A percentile compares a stretch with the other conserved stretches of the same genome.
These are phyloP conservation scores for Salix exigua DNA, from an alignment of 345 rosid species.

Conservation along the genomic window DNA sequence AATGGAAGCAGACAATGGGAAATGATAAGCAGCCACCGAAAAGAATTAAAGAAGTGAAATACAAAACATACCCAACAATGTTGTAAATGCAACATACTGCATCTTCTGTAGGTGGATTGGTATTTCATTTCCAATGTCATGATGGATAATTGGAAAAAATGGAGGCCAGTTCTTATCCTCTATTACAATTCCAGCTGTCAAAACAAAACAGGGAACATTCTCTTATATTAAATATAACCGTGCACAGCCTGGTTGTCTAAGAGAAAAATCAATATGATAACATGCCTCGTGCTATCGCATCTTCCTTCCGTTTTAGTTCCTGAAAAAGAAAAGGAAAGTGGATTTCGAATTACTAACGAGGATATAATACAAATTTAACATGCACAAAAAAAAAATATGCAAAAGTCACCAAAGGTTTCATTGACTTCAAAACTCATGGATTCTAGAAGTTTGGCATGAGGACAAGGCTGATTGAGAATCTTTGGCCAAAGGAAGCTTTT, in stretches of 20 bases:
- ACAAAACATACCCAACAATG: conserved; percentile 64
- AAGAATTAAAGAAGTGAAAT: neutral
- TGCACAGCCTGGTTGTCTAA: conserved; percentile 10
- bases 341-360: neutral
- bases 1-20: neutral
- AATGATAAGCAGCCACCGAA: neutral
- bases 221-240: conserved; percentile 2
- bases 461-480: neutral
- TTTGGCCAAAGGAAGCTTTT: neutral
- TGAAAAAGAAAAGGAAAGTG: conserved; percentile 29
- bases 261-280: neutral
- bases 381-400: neutral
- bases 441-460: neutral
- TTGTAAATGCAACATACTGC: conserved; percentile 87
- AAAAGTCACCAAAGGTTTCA: neutral
- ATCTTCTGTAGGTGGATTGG: conserved; percentile 84
- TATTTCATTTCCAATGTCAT: conserved; percentile 88
- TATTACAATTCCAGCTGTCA: conserved; percentile 84
- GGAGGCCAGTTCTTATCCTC: conserved; percentile 99
- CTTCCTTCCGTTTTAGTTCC: conserved; percentile 90
- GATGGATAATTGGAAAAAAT: conserved; percentile 86
- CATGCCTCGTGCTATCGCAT: conserved; percentile 64
- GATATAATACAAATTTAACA: conserved; percentile 1
- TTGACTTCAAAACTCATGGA: neutral
- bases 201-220: conserved; percentile 20